Evolutionary conservation across 2,329 filamentous ascomycete species (phyloP), one percentile per base, ranked within the genome.

Genomic region (Aquanectria penicillioides): DNA sequence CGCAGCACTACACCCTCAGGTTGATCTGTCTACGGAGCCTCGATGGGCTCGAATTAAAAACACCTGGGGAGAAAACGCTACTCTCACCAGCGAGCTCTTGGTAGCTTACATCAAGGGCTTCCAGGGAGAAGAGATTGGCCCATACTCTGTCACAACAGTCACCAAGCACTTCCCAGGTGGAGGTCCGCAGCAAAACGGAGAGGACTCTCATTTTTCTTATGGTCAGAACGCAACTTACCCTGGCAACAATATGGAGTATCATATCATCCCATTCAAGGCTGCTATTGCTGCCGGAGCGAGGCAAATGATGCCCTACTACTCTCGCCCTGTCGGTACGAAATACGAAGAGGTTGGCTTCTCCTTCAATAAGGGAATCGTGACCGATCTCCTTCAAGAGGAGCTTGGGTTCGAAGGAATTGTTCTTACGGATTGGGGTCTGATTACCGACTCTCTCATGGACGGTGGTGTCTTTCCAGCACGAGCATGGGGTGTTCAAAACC

Each of bases 91-190:
- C 17, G 68, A 72, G 37, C 71, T 75, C 23, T 62, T 81, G 4
- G 72, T 76, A 3, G 77, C 77, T 1, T 83, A 82, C 49, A 77
- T 84, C 63, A 75, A 78, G 41, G 81, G 81, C 15, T 78, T 84
- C 43, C 80, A 81, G 22, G 80, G 79, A 0, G 72, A 76, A 2
- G 68, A 73, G 26, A 70, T 83, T n/a, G 81, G 81, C 0, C 62
- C 69, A 0, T 59, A 76, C 23, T 81, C 79, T 2, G 77, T 84
- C 4, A 77, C 76, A 2, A 80, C 82, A 0, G 77, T 83, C 2
- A 83, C 81, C 0, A 85, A 85, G 69, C 82, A 85, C 60, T 85
- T 85, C 63, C 82, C 82, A 0, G 83, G 83, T 5, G 80, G 77
- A 7, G 83, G 83, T 0, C 77, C 82, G 0, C 75, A 80, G 64